Base-by-base conservation (phyloP, 2,329 filamentous ascomycete genomes). In the Bipolaris zeicola region DNA sequence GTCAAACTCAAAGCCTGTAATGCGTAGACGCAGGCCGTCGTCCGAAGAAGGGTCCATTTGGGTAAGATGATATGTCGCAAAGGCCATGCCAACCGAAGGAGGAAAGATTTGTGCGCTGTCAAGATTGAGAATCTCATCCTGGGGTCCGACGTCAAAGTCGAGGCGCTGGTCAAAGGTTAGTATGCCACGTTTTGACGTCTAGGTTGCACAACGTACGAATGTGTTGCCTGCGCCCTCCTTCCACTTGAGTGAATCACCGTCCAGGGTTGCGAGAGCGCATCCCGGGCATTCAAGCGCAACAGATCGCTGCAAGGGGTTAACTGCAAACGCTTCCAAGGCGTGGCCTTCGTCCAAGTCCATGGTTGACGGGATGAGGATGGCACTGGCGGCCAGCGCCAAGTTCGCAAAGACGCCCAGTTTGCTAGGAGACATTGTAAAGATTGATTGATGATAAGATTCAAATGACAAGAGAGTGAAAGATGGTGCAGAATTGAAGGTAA, bases 31-130 rank as follows among this genome's bases (percentile, higher is more conserved):
- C 28, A 76, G 53, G 38, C 59, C 62, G 13, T 62, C 54, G 24
- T 69, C 65, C 7, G 68, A 57, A 14, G 65, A 56, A 24, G 72
- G 63, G 41, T 70, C 66, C 18, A 76, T 59, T 48, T 77, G 74
- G 2, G 67, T 69, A 51, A 77, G 63, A 46, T 66, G 67, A 60
- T 75, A 74, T 18, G 70, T 64, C 28, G 71, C 58, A n/a, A 62
- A 52, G 47, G 68, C 63, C 38, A 65, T 60, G 52, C 64, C 64
- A 52, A 76, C 72, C 6, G 65, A 63, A 6, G 76, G 76, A 14
- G 76, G 76, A 53, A 74, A 77, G n/a, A 78, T 69, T 50, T 72
- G 74, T 33, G 67, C 64, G 43, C 72, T 74, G 52, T 75, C 69
- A 51, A 77, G 68, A 14, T 71, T 62, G 16, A 77, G 67, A 3